Conservation (phyloP, 306 rosid species). For the Ammopiptanthus mongolicus region DNA sequence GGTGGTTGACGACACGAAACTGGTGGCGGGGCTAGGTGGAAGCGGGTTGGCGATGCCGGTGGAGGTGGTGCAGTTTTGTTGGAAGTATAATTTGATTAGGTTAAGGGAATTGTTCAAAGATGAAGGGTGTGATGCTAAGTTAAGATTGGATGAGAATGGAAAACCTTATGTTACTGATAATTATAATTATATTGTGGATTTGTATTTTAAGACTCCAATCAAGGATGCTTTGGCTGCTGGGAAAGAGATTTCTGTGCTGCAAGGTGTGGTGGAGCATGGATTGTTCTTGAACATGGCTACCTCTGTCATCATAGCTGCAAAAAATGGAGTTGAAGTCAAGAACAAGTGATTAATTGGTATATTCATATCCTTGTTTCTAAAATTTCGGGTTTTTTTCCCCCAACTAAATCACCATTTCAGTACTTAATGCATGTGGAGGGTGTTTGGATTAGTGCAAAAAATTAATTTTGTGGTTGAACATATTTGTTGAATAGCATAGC, state of each 20-base stretch:
- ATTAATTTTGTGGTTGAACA: too few relatives aligned
- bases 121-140: constrained; percentile 61
- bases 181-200: constrained; percentile 70
- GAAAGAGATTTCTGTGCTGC: constrained; percentile 56
- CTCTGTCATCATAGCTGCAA: constrained; percentile 62
- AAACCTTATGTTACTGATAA: constrained; percentile 76
- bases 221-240: constrained; percentile 57
- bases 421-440: too few relatives aligned
- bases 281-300: constrained; percentile 79
- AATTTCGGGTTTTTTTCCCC: not conserved
- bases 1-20: constrained; percentile 66
- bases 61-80: constrained; percentile 85
- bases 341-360: constrained; percentile 34
- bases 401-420: too few relatives aligned
- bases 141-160: constrained; percentile 51
- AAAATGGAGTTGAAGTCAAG: constrained; percentile 51
- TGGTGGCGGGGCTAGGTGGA: constrained; percentile 67
- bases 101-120: constrained; percentile 60
- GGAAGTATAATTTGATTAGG: constrained; percentile 66
- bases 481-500: too few relatives aligned
- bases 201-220: constrained; percentile 72
- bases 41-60: constrained; percentile 86
- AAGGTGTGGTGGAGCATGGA: constrained; percentile 87
- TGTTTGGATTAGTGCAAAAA: too few relatives aligned
- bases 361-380: not conserved